Conservation (phyloP, 306 rosid species). For the Alnus glutinosa region DNA sequence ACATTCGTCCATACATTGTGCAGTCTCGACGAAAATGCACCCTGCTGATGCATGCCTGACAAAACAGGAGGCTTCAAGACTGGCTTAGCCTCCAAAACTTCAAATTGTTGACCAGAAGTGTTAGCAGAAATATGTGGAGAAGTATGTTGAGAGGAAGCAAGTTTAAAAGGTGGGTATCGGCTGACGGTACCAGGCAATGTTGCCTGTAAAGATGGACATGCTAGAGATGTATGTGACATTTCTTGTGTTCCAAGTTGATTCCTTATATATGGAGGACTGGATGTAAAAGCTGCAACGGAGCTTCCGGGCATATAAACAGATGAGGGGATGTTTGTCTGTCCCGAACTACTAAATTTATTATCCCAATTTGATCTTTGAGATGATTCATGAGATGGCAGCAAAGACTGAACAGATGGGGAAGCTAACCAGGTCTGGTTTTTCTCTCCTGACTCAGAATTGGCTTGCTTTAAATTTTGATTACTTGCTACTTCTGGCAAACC, state of each 20-base stretch:
- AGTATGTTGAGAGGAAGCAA: conserved; percentile 36
- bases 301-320: conserved; percentile 29
- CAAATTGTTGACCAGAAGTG: conserved; percentile 35
- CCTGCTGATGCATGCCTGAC: conserved; percentile 36
- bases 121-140: conserved; percentile 24
- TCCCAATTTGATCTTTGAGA: conserved; percentile 44
- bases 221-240: conserved; percentile 27
- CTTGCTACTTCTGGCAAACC: conserved; percentile 35
- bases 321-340: conserved; percentile 31
- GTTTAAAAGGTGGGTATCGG: conserved; percentile 35
- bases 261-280: conserved; percentile 37
- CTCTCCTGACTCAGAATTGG: conserved; percentile 33
- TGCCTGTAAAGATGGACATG: conserved; percentile 33
- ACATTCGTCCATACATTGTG: conserved; percentile 38
- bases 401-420: conserved; percentile 30
- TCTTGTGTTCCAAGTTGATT: conserved; percentile 43
- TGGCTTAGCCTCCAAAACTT: conserved; percentile 41
- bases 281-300: conserved; percentile 32
- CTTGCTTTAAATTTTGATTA: conserved; percentile 34
- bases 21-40: conserved; percentile 29
- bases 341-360: conserved; percentile 28
- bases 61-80: conserved; percentile 29
- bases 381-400: conserved; percentile 34
- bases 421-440: conserved; percentile 34
- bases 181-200: conserved; percentile 26